These are phyloP conservation scores for Aspergillus tanneri DNA, from an alignment of 2,329 filamentous ascomycete species.

Conservation along the genomic window DNA sequence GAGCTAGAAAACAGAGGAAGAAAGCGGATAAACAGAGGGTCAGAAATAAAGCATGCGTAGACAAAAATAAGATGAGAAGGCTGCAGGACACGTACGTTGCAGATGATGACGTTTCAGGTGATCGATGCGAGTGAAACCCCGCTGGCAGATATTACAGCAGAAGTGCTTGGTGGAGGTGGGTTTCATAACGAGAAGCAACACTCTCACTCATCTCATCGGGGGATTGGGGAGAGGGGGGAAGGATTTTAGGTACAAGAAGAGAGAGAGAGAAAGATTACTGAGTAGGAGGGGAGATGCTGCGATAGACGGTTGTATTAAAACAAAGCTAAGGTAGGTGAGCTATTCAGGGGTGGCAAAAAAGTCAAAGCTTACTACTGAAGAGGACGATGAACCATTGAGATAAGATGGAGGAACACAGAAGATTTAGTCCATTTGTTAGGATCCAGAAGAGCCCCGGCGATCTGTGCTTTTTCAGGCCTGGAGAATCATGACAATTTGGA, in stretches of 20 bases:
- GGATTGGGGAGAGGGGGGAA: conserved; percentile 13
- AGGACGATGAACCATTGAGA: too few relatives aligned
- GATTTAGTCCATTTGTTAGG: too few relatives aligned
- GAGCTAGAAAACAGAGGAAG: conserved; percentile 1
- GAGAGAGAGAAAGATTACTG: neutral
- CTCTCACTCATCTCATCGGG: conserved; percentile 25
- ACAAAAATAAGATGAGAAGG: neutral
- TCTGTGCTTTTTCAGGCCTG: too few relatives aligned
- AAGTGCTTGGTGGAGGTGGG: conserved; percentile 41
- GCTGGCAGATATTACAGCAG: conserved; percentile 46
- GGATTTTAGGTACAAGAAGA: neutral
- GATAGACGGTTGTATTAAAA: neutral
- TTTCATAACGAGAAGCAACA: conserved; percentile 31
- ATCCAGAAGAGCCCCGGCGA: too few relatives aligned
- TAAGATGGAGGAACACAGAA: too few relatives aligned
- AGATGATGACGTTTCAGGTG: conserved; percentile 50
- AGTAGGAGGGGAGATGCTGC: neutral
- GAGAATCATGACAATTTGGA: too few relatives aligned
- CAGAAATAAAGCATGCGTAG: neutral
- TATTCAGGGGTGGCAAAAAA: too few relatives aligned
- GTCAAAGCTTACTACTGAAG: too few relatives aligned
- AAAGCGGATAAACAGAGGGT: neutral
- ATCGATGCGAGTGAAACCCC: conserved; percentile 49
- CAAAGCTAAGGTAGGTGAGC: too few relatives aligned
- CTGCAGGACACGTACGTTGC: conserved; percentile 35